phyloP scores from a whole-genome alignment of 2,329 filamentous ascomycete species.

The Colletotrichum aenigma region DNA sequence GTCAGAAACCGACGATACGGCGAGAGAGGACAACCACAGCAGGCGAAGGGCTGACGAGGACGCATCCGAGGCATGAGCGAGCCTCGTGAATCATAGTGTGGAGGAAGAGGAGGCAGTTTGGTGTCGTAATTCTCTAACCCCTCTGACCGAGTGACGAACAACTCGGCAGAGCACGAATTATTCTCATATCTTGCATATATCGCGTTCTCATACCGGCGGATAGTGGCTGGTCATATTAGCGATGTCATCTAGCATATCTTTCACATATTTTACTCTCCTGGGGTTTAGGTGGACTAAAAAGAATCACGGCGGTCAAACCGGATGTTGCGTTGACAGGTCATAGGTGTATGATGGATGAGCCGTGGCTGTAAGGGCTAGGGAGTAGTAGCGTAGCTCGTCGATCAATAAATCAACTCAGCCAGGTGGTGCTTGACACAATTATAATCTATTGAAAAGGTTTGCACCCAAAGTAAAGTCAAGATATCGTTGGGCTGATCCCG shows the following conservation, averaged over 20 bases:
- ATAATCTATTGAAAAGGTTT: neutral
- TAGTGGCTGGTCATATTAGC: neutral
- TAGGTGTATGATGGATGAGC: neutral
- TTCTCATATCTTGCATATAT: slow-evolving; percentile 13
- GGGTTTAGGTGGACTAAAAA: neutral
- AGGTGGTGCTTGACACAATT: neutral
- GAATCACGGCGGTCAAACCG: neutral
- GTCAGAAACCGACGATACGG: slow-evolving; percentile 19
- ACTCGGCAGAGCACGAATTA: slow-evolving; percentile 10
- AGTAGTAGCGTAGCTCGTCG: neutral
- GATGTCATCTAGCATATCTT: neutral
- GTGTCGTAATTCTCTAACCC: neutral
- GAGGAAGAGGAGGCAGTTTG: neutral
- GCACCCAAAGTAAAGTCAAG: no score
- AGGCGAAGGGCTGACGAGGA: neutral
- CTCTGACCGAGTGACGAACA: slow-evolving; percentile 4
- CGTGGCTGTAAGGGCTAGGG: neutral
- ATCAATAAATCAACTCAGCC: neutral
- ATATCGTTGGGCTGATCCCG: neutral
- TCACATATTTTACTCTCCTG: neutral
- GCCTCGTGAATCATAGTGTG: neutral
- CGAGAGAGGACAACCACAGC: slow-evolving; percentile 7
- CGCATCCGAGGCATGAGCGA: neutral
- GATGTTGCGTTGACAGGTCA: neutral
- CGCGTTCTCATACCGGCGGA: neutral